Conservation (phyloP, 495 filamentous ascomycete species). For the Neurospora sp. region DNA sequence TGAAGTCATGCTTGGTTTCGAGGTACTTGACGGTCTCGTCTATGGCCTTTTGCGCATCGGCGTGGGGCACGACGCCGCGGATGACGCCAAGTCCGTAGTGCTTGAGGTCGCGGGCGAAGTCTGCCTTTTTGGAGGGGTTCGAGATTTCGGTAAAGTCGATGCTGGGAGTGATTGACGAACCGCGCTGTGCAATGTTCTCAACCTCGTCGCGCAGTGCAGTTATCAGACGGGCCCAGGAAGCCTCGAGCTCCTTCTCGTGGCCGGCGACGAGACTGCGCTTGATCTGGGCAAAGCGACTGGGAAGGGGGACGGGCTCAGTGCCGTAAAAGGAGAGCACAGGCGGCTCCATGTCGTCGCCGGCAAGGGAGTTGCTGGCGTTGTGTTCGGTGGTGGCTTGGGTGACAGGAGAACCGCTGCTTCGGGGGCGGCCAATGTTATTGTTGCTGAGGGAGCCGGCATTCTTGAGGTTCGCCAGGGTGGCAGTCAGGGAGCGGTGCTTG, state of each 20-base stretch:
- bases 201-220: constrained; percentile 47
- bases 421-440: constrained; percentile 1
- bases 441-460: constrained; percentile 4
- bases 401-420: constrained; percentile 2
- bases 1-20: constrained; percentile 44
- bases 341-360: constrained; percentile 49
- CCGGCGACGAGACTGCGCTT: constrained; percentile 58
- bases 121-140: constrained; percentile 37
- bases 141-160: constrained; percentile 53
- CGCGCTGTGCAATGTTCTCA: constrained; percentile 38
- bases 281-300: constrained; percentile 65
- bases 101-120: constrained; percentile 44
- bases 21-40: constrained; percentile 53
- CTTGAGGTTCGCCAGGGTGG: constrained; percentile 10
- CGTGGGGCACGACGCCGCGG: constrained; percentile 50
- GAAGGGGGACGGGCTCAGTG: constrained; percentile 61
- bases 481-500: constrained; percentile 23
- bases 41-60: constrained; percentile 48
- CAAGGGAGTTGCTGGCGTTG: not conserved
- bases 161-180: constrained; percentile 49
- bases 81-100: constrained; percentile 60
- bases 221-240: constrained; percentile 66
- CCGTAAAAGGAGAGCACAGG: constrained; percentile 69
- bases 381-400: not conserved
- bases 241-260: constrained; percentile 53